These are phyloP conservation scores for Chlorella sp. DNA, from an alignment of 139 green algal genomes.

Conservation along the genomic window DNA sequence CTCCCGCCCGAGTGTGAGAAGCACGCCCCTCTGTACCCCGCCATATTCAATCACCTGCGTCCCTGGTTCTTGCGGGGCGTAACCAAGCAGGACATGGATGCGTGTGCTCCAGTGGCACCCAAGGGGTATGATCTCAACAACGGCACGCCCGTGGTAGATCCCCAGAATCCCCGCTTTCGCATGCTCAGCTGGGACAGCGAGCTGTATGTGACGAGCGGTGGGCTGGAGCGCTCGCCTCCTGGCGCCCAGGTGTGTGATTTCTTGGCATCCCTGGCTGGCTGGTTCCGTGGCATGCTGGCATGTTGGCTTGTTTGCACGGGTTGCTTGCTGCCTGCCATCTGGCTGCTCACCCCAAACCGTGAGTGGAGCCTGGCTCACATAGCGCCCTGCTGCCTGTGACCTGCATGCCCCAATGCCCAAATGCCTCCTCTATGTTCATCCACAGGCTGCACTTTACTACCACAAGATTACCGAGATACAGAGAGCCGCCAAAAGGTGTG, in stretches of 20 bases:
- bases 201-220: conserved; percentile 3
- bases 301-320: neutral
- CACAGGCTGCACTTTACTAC: neutral
- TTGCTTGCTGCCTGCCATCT: neutral
- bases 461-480: neutral
- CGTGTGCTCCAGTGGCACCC: neutral
- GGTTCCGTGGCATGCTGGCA: neutral
- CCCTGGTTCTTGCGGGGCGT: neutral
- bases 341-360: neutral
- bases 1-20: neutral
- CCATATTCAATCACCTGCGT: neutral
- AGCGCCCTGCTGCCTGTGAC: no score
- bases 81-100: neutral
- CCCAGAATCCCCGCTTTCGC: neutral
- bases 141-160: neutral
- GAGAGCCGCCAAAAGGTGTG: neutral
- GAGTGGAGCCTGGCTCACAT: neutral
- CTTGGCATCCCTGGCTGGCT: neutral
- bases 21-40: neutral
- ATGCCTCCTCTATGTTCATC: neutral
- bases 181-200: conserved; percentile 1
- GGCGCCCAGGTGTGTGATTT: neutral
- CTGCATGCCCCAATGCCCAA: neutral
- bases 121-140: neutral
- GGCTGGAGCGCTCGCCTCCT: neutral